These are phyloP conservation scores for Fraxinus dipetala DNA, from an alignment of 305 asterid species.

Conservation along the genomic window DNA sequence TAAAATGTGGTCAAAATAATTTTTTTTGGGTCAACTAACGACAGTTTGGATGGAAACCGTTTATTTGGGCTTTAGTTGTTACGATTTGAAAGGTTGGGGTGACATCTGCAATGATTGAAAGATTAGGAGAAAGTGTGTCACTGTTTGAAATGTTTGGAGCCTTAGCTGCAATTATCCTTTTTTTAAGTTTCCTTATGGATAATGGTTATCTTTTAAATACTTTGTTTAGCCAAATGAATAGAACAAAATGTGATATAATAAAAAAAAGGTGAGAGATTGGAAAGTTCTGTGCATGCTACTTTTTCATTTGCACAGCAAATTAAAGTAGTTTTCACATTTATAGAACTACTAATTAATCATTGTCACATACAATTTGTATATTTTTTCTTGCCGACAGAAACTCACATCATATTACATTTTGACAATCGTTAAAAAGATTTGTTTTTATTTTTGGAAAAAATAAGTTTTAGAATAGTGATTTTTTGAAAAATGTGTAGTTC, in stretches of 20 bases:
- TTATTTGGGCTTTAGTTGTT: no score
- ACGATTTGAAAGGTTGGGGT: no score
- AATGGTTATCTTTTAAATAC: neutral
- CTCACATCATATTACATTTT: neutral
- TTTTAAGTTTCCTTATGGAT: neutral
- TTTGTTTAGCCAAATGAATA: neutral
- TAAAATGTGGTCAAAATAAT: no score
- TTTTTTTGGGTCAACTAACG: no score
- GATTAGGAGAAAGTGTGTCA: no score
- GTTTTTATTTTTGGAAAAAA: no score
- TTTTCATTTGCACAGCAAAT: neutral
- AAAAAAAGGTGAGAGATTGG: neutral
- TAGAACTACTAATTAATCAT: neutral
- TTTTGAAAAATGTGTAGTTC: neutral
- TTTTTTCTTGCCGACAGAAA: neutral
- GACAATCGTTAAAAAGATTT: neutral
- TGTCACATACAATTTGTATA: neutral
- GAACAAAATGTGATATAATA: neutral
- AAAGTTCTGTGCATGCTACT: neutral
- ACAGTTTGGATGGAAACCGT: no score
- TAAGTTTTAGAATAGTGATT: neutral
- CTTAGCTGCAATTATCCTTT: no score
- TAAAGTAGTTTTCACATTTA: neutral
- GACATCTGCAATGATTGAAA: no score
- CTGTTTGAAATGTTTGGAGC: no score